A percentile compares a stretch with the other conserved stretches of the same genome.
phyloP scores from a whole-genome alignment of 495 filamentous ascomycete species.

The Aspergillus steynii region DNA sequence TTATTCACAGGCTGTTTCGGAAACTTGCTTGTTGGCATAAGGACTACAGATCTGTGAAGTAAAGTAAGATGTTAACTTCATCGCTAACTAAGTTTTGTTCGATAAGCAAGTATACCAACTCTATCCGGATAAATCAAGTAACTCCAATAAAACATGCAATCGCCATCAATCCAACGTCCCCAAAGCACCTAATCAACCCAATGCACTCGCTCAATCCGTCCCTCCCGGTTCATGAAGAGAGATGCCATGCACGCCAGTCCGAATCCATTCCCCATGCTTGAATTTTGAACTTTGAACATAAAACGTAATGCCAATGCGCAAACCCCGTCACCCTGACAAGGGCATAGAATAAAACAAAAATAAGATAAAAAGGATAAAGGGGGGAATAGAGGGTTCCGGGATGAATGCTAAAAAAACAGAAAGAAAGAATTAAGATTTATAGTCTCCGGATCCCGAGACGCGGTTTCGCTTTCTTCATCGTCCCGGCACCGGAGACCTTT shows the following conservation, averaged over 20 bases:
- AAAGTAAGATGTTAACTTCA: no score
- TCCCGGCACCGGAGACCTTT: conserved; percentile 24
- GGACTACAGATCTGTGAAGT: no score
- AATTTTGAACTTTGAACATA: not conserved
- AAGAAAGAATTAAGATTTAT: conserved; percentile 15
- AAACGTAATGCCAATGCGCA: not conserved
- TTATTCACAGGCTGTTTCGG: conserved; percentile 18
- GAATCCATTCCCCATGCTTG: not conserved
- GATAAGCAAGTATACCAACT: not conserved
- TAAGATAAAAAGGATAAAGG: not conserved
- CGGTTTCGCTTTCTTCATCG: conserved; percentile 33
- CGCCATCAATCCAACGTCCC: no score
- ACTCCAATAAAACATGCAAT: not conserved
- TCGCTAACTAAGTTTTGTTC: no score
- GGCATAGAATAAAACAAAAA: no score
- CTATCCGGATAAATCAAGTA: not conserved
- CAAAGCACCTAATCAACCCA: no score
- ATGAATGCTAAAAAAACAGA: not conserved
- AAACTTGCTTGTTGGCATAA: not conserved
- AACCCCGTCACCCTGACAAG: no score
- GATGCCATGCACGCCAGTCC: not conserved
- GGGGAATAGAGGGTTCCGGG: no score
- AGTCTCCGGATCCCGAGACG: conserved; percentile 44
- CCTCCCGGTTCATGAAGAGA: no score
- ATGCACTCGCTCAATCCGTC: no score